Evolutionary conservation across 2,329 filamentous ascomycete genomes (phyloP).

Genomic region (Scedosporium dehoogii): DNA sequence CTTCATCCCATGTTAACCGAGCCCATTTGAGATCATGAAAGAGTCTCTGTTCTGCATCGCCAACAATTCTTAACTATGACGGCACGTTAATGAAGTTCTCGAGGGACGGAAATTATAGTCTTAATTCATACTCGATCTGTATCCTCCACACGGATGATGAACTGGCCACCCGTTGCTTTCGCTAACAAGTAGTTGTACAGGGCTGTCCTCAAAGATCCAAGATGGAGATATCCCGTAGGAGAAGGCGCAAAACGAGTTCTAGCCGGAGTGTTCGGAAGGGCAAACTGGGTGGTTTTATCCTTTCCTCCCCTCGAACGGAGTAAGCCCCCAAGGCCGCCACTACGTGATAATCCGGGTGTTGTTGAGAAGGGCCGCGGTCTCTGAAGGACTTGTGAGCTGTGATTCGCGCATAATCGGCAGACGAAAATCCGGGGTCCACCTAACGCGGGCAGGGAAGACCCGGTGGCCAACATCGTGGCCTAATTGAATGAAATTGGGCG

Average conservation of each 20-base stretch:
- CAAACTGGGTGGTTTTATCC: conserved; percentile 5
- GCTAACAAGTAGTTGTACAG: conserved; percentile 95
- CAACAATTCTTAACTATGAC: conserved; percentile 46
- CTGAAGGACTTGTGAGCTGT: neutral
- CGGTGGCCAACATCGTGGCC: neutral
- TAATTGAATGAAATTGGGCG: neutral
- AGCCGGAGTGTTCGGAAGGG: conserved; percentile 41
- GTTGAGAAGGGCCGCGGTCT: neutral
- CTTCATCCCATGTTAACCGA: conserved; percentile 88
- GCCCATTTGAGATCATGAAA: conserved; percentile 80
- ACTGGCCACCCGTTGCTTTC: conserved; percentile 77
- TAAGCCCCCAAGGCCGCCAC: neutral
- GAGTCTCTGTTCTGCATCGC: conserved; percentile 67
- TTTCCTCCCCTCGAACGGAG: neutral
- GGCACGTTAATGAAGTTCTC: neutral
- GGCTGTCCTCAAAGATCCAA: conserved; percentile 85
- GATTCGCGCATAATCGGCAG: neutral
- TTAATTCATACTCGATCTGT: conserved; percentile 67
- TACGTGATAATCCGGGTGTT: neutral
- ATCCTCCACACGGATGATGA: conserved; percentile 85
- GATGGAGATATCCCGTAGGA: conserved; percentile 85
- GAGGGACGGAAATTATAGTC: neutral
- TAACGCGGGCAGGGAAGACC: neutral
- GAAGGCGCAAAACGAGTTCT: conserved; percentile 81
- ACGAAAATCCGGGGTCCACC: neutral